Evolutionary conservation across 345 rosid genomes (phyloP).

Genomic region (Aquilaria malaccensis): DNA sequence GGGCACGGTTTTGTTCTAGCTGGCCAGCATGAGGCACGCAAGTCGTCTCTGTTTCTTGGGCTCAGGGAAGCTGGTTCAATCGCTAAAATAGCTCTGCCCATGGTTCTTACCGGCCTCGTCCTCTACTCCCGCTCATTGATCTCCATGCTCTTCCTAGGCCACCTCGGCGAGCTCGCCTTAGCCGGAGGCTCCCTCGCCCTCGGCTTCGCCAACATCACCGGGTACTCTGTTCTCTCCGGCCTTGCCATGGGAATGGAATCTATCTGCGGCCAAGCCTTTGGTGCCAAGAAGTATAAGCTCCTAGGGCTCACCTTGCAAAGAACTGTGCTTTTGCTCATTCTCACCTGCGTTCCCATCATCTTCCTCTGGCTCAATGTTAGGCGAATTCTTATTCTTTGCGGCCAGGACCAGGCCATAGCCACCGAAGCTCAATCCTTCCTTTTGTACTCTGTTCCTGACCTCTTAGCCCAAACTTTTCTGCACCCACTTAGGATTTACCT

Average conservation of each 20-base stretch:
- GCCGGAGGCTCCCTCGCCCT: constrained; percentile 88
- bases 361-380: constrained; percentile 75
- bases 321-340: constrained; percentile 49
- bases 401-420: constrained; percentile 60
- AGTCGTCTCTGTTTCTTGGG: constrained; percentile 18
- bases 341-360: constrained; percentile 54
- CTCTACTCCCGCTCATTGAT: constrained; percentile 82
- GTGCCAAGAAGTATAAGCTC: constrained; percentile 51
- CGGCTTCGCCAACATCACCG: constrained; percentile 86
- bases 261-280: constrained; percentile 83
- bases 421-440: constrained; percentile 57
- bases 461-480: constrained; percentile 63
- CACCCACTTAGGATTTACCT: constrained; percentile 87
- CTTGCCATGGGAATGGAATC: constrained; percentile 92
- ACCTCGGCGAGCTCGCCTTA: constrained; percentile 55
- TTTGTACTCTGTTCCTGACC: constrained; percentile 72
- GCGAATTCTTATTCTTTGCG: constrained; percentile 41
- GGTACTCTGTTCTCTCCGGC: constrained; percentile 84
- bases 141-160: constrained; percentile 75
- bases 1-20: too few species aligned
- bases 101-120: constrained; percentile 62
- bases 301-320: constrained; percentile 63
- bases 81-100: constrained; percentile 53
- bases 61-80: constrained; percentile 45
- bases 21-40: too few species aligned